Conservation (phyloP, 2,329 filamentous ascomycete genomes). For the Xylariales sp. region DNA sequence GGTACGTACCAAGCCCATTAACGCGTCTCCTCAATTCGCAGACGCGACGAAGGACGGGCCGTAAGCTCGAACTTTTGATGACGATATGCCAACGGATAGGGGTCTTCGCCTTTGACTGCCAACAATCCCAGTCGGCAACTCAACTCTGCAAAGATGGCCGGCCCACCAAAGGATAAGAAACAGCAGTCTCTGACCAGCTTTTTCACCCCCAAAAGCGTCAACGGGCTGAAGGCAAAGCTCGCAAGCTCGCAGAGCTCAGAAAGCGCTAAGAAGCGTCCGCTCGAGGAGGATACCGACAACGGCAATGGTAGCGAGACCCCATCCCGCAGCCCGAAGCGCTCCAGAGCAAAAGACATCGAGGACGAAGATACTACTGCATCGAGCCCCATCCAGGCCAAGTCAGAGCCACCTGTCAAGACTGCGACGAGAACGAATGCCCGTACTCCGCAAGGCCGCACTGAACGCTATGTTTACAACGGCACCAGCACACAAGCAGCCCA, state of each 20-base stretch:
- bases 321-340: conserved; percentile 37
- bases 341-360: too few species aligned
- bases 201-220: conserved; percentile 62
- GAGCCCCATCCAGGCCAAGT: conserved; percentile 34
- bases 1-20: too few species aligned
- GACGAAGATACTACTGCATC: conserved; percentile 34
- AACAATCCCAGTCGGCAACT: too few species aligned
- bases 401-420: conserved; percentile 26
- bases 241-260: conserved; percentile 24
- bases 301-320: conserved; percentile 38
- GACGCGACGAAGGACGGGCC: too few species aligned
- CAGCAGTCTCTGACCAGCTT: conserved; percentile 85
- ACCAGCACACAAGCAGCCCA: conserved; percentile 30
- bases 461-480: conserved; percentile 46
- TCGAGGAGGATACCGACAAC: conserved; percentile 42
- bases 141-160: conserved; percentile 35
- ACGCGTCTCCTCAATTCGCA: too few species aligned
- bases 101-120: too few species aligned
- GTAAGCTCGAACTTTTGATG: too few species aligned
- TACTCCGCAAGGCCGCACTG: conserved; percentile 37
- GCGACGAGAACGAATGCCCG: conserved; percentile 13
- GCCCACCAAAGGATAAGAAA: conserved; percentile 51
- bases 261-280: conserved; percentile 43
- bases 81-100: too few species aligned
- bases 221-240: conserved; percentile 35